Conservation (phyloP, 768 basidiomycete species). For the Boletus barrowsii region DNA sequence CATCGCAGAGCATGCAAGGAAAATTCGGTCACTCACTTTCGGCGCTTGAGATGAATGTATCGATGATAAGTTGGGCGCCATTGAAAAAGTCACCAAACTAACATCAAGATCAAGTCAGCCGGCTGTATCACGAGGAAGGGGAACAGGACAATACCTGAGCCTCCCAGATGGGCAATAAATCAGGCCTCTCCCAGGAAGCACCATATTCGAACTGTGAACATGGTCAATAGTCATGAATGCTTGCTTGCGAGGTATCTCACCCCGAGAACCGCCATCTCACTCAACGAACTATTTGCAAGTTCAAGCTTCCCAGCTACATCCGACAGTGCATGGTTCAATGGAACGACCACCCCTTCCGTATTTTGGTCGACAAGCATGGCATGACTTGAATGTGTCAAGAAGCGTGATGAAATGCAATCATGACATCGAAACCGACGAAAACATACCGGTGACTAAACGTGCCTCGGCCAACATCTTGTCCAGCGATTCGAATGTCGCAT, state of each 20-base stretch:
- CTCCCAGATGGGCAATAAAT: slow-evolving; percentile 86
- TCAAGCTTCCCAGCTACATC: slow-evolving; percentile 67
- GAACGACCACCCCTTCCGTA: slow-evolving; percentile 75
- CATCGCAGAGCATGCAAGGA: not conserved
- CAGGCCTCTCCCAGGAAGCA: slow-evolving; percentile 82
- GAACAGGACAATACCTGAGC: slow-evolving; percentile 56
- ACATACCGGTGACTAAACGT: slow-evolving; percentile 77
- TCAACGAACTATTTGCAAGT: slow-evolving; percentile 90
- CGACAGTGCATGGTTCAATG: slow-evolving; percentile 65
- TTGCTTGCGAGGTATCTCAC: slow-evolving; percentile 41
- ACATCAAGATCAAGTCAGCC: not conserved
- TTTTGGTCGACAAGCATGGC: slow-evolving; percentile 91
- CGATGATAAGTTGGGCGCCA: slow-evolving; percentile 83
- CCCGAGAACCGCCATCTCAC: slow-evolving; percentile 86
- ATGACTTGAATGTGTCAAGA: slow-evolving; percentile 44
- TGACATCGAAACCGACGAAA: not conserved
- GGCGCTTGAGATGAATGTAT: slow-evolving; percentile 81
- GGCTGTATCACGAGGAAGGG: not conserved
- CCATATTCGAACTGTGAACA: slow-evolving; percentile 81
- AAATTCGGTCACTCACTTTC: slow-evolving; percentile 55
- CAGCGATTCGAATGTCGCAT: slow-evolving; percentile 82
- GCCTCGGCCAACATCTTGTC: slow-evolving; percentile 90
- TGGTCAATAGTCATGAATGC: not conserved
- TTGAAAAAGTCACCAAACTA: slow-evolving; percentile 94
- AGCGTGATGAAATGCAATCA: not conserved